A percentile compares a stretch with the other conserved stretches of the same genome.
These are phyloP conservation scores for Coemansia sp. DNA, from an alignment of 192 early-diverging fungal genomes.

Conservation along the genomic window DNA sequence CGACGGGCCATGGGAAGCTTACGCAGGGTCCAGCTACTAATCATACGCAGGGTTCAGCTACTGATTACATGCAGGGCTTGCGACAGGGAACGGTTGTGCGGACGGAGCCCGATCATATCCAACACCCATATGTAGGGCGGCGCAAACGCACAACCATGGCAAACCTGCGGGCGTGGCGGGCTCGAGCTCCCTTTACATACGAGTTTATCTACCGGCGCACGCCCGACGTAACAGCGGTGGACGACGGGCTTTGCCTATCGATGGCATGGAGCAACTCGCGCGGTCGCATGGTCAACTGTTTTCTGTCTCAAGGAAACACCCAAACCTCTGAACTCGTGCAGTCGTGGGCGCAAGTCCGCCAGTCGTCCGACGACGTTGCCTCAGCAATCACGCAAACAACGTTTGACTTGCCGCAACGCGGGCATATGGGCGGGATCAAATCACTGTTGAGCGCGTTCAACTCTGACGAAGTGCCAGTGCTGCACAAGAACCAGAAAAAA, in stretches of 20 bases:
- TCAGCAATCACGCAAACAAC: conserved; percentile 24
- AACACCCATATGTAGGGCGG: background rate
- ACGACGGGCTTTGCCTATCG: conserved; percentile 23
- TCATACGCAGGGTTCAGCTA: too few relatives aligned
- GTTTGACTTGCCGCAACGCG: conserved; percentile 26
- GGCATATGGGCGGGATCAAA: conserved; percentile 2
- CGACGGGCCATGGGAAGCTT: background rate
- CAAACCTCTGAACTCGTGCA: conserved; percentile 5
- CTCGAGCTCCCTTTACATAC: conserved; percentile 33
- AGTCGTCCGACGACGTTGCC: background rate
- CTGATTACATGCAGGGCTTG: background rate
- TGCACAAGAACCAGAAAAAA: conserved; percentile 9
- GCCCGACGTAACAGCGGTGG: conserved; percentile 5
- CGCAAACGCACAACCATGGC: background rate
- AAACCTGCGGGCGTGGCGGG: conserved; percentile 11
- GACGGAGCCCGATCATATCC: background rate
- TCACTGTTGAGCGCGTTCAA: conserved; percentile 24
- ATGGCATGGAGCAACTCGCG: conserved; percentile 30
- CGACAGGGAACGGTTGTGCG: conserved; percentile 13
- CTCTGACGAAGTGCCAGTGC: conserved; percentile 7
- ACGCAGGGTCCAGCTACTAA: too few relatives aligned
- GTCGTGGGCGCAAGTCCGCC: conserved; percentile 4
- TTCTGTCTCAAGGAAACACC: conserved; percentile 29
- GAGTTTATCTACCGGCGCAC: conserved; percentile 29
- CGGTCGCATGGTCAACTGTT: conserved; percentile 12